Conservation (phyloP, 2,329 filamentous ascomycete species). For the Fusarium fracticaudum region DNA sequence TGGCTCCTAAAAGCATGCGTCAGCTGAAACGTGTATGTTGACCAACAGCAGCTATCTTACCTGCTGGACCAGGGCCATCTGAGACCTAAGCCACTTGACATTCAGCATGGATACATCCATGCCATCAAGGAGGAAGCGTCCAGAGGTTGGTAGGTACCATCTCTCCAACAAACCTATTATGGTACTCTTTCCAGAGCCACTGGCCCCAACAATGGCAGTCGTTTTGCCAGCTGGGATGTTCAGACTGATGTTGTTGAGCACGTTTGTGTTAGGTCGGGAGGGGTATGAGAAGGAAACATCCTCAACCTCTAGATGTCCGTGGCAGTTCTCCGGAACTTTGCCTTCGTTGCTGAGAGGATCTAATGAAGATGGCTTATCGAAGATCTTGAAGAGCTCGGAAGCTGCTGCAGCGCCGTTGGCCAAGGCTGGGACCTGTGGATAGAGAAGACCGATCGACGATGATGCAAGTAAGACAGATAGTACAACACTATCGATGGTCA, state of each 20-base stretch:
- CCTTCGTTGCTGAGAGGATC: constrained; percentile 17
- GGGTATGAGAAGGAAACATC: constrained; percentile 75
- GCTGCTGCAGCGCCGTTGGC: constrained; percentile 27
- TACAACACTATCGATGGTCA: neutral
- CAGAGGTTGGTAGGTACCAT: constrained; percentile 62
- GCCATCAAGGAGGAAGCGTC: constrained; percentile 52
- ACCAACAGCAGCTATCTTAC: neutral
- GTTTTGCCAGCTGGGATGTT: constrained; percentile 67
- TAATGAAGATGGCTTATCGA: constrained; percentile 22
- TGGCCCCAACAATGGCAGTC: constrained; percentile 76
- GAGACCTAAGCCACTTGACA: constrained; percentile 57
- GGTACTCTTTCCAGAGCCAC: constrained; percentile 75
- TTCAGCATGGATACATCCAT: constrained; percentile 51
- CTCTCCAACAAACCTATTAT: constrained; percentile 72
- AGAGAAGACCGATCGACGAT: constrained; percentile 6
- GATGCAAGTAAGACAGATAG: constrained; percentile 29
- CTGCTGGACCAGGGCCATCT: constrained; percentile 55
- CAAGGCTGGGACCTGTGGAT: constrained; percentile 24
- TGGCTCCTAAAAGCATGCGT: constrained; percentile 22
- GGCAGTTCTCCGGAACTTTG: constrained; percentile 10
- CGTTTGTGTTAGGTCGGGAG: constrained; percentile 63
- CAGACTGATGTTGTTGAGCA: constrained; percentile 65
- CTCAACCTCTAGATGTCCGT: constrained; percentile 59
- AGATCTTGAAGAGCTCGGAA: constrained; percentile 20
- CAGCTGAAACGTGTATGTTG: neutral